Evolutionary conservation across 331 rosid species (phyloP).

Genomic region (Phaseolus coccineus): DNA sequence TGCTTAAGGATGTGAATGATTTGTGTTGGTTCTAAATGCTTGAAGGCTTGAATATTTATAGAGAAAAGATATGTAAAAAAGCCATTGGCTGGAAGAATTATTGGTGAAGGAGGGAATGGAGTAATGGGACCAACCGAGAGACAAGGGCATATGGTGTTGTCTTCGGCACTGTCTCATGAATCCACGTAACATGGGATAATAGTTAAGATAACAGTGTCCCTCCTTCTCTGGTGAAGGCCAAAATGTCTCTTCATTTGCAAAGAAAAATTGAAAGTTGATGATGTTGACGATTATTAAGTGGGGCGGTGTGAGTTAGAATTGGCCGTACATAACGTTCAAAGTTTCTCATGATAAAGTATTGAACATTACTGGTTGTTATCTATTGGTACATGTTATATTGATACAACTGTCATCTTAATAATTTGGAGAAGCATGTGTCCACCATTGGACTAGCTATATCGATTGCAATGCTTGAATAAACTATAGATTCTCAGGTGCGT

Average conservation of each 20-base stretch:
- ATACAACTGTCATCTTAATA: neutral
- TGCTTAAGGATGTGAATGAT: neutral
- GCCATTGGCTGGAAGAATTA: neutral
- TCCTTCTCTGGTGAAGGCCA: neutral
- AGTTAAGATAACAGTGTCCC: too few species aligned
- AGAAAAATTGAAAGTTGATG: too few species aligned
- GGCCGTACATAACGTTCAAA: neutral
- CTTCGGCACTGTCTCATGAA: neutral
- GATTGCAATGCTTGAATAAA: neutral
- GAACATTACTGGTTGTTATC: neutral
- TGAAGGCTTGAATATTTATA: neutral
- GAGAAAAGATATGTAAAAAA: neutral
- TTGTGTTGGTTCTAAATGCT: neutral
- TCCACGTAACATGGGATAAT: too few species aligned
- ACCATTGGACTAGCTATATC: too few species aligned
- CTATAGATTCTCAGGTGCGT: conserved; percentile 2
- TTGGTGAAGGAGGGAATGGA: neutral
- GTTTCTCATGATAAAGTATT: too few species aligned
- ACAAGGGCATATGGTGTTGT: neutral
- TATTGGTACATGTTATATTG: neutral
- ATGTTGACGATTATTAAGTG: too few species aligned
- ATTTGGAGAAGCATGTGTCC: neutral
- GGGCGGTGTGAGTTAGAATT: neutral
- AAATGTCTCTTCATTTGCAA: neutral
- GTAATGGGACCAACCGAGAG: neutral